Conservation (phyloP, 2,329 filamentous ascomycete genomes). For the Harringtonia aguacate region DNA sequence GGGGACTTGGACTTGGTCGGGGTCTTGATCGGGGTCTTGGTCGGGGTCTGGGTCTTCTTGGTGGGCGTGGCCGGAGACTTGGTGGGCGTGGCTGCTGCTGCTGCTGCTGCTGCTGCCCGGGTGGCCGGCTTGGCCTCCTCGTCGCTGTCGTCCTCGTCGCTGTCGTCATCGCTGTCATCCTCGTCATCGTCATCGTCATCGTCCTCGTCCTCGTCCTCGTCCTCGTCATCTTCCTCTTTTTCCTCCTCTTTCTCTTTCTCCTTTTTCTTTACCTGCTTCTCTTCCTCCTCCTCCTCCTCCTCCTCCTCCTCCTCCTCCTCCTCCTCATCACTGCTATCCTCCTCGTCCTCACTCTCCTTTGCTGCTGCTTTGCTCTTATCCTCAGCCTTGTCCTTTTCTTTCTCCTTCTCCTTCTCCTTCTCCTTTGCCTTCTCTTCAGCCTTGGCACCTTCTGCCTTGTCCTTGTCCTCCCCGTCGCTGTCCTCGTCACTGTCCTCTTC, state of each 20-base stretch:
- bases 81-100: background rate
- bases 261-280: background rate
- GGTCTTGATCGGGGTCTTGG: constrained; percentile 7
- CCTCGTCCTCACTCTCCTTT: constrained; percentile 8
- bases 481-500: background rate
- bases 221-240: constrained; percentile 4
- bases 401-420: constrained; percentile 3
- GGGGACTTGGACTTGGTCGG: constrained; percentile 6
- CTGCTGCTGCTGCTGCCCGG: background rate
- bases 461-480: background rate
- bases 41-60: constrained; percentile 9
- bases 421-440: background rate
- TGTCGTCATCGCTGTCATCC: constrained; percentile 1
- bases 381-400: constrained; percentile 10
- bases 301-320: constrained; percentile 2
- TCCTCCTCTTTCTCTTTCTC: constrained; percentile 3
- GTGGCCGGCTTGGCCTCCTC: background rate
- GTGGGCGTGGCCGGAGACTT: no score
- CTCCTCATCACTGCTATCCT: constrained; percentile 2
- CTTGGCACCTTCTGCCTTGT: background rate
- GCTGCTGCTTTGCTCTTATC: constrained; percentile 9
- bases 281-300: background rate
- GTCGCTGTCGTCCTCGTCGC: background rate
- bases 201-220: background rate
- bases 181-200: background rate